A percentile compares a stretch with the other conserved stretches of the same genome.
Evolutionary conservation across 164 flowering plant species (phyloP).

Genomic region (Amborella trichopoda): DNA sequence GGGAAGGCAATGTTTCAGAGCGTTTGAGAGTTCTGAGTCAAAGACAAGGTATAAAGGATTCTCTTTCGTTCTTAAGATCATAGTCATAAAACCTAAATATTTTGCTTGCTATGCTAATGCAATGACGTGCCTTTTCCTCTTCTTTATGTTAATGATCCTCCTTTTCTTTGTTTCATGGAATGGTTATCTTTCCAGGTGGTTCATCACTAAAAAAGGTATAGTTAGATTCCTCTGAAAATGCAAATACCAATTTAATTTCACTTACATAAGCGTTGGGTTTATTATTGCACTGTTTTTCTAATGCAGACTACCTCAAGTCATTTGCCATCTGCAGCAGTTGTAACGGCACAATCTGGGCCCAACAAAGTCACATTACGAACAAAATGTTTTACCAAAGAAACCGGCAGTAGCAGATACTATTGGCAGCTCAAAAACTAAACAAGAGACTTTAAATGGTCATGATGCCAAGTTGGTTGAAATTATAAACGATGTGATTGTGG

Average conservation of each 20-base stretch:
- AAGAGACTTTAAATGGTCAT: constrained; percentile 29
- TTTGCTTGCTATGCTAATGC: background rate
- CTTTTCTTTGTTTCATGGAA: background rate
- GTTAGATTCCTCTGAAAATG: too few relatives aligned
- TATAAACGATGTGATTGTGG: constrained; percentile 81
- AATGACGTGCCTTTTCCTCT: background rate
- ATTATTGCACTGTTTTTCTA: background rate
- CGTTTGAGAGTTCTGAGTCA: constrained; percentile 47
- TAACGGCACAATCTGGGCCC: constrained; percentile 20
- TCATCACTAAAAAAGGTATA: constrained; percentile 55
- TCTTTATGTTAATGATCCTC: constrained; percentile 6
- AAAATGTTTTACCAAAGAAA: background rate
- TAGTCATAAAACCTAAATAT: background rate
- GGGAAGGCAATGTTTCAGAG: constrained; percentile 82
- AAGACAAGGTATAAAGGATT: constrained; percentile 45
- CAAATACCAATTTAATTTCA: too few relatives aligned
- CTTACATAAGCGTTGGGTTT: too few relatives aligned
- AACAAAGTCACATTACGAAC: constrained; percentile 19
- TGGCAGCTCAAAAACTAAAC: constrained; percentile 28
- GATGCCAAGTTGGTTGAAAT: constrained; percentile 82
- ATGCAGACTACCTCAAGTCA: constrained; percentile 29
- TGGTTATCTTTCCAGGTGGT: constrained; percentile 25
- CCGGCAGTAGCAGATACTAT: constrained; percentile 10
- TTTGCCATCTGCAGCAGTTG: constrained; percentile 20
- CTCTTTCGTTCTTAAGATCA: too few relatives aligned